Base-by-base conservation (phyloP, 1,139 yeast genomes). In the Magnusiomyces sp. region DNA sequence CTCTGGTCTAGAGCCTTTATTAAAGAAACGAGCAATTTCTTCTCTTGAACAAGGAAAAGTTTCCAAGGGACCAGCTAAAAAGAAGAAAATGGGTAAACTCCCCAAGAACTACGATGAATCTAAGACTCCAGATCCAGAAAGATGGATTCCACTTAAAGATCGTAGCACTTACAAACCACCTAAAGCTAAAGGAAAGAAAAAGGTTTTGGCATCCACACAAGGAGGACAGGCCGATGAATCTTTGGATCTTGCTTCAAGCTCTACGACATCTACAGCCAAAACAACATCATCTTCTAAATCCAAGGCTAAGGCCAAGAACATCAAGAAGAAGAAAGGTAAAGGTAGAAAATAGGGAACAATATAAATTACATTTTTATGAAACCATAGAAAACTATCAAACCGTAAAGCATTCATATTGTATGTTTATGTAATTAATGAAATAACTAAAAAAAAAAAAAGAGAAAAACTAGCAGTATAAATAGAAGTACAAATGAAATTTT, bases 61-160 rank as follows among this genome's bases (percentile, higher is more conserved):
- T 4, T 23, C 53, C 2, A 53, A 70, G 66, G 13, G 13, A 11
- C 16, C 31, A 10, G 37, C 23, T 19, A 19, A 42, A 29, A 29
- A 55, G 70, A 66, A 55, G 63, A 56, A 60, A 64, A 61, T 71
- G 68, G 56, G 59, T 31, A 59, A 59, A 46, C 66, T 71, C 40
- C 74, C 80, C 37, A 69, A 71, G 52, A 61, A 62, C 45, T 72
- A 62, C 47, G 79, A 75, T 50, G 60, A 68, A 2, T 56, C 62
- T 5, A 67, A 63, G 49, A 58, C 61, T 17, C 71, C 77, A 1
- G 83, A 81, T 58, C 76, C 76, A 9, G 97, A 90, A 65, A 80
- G 97, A 69, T 90, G 97, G 97, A 69, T 89, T 49, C 95, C 97
- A 32, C 62, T 85, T 75, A 83, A 81, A 61, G 92, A 89, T 63